Conservation (phyloP, 495 filamentous ascomycete species). For the Tuber brumale region DNA sequence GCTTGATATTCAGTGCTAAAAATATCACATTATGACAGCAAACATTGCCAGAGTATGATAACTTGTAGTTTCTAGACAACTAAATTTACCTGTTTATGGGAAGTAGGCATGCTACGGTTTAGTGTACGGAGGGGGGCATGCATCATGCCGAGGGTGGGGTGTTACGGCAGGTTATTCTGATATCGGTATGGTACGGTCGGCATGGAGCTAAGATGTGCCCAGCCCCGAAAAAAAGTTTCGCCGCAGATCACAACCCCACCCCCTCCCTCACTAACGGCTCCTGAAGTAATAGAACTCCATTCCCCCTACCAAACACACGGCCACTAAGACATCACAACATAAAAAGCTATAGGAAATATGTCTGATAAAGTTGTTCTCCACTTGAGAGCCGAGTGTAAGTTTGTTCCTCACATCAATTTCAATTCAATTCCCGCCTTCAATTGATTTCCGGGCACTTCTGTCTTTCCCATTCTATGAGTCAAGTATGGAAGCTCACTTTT, state of each 20-base stretch:
- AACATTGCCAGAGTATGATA: neutral
- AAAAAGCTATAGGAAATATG: slow-evolving; percentile 22
- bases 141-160: neutral
- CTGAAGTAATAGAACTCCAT: neutral
- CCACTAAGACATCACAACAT: neutral
- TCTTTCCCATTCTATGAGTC: slow-evolving; percentile 9
- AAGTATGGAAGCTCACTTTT: slow-evolving; percentile 44
- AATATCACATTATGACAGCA: neutral
- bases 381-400: slow-evolving; percentile 41
- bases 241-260: neutral
- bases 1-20: neutral
- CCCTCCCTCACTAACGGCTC: neutral
- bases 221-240: neutral
- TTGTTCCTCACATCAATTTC: slow-evolving; percentile 2
- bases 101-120: neutral
- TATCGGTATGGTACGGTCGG: too few species aligned
- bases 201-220: neutral
- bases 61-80: neutral
- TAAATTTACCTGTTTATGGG: neutral
- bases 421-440: neutral
- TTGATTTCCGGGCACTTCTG: neutral
- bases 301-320: neutral
- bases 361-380: slow-evolving; percentile 33
- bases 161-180: too few species aligned
- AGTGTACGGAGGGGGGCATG: neutral